A percentile compares a stretch with the other conserved stretches of the same genome.
Evolutionary conservation across 805 yeast genomes (phyloP).

Genomic region (Metschnikowia gelsemii): DNA sequence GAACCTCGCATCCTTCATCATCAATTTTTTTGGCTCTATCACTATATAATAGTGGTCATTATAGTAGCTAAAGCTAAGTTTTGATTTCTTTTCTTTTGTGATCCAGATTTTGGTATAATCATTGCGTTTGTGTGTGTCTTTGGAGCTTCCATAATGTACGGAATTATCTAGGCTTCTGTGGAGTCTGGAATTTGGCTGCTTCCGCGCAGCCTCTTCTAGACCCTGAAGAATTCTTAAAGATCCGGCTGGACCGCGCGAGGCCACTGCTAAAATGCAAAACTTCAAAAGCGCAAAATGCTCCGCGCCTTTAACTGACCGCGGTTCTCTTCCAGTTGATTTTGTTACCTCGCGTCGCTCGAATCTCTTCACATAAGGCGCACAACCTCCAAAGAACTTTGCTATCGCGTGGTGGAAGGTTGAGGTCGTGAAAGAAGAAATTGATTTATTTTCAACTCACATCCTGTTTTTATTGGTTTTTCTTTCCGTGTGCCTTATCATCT

Average conservation of each 20-base stretch:
- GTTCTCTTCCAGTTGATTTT: background rate
- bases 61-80: too few species aligned
- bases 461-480: background rate
- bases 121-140: too few species aligned
- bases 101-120: too few species aligned
- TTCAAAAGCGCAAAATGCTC: too few species aligned
- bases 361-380: constrained; percentile 8
- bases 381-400: constrained; percentile 1
- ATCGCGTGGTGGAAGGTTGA: background rate
- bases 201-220: constrained; percentile 8
- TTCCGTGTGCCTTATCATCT: background rate
- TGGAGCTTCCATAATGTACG: constrained; percentile 2
- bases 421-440: background rate
- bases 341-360: background rate
- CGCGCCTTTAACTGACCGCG: constrained; percentile 4
- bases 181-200: background rate
- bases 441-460: too few species aligned
- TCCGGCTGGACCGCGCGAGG: too few species aligned
- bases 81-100: background rate
- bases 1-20: constrained; percentile 53
- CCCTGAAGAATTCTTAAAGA: too few species aligned
- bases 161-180: background rate
- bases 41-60: too few species aligned
- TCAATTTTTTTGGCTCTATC: constrained; percentile 29
- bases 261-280: too few species aligned